These are phyloP conservation scores for Darksidea phi DNA, from an alignment of 495 filamentous ascomycete species.

Conservation along the genomic window DNA sequence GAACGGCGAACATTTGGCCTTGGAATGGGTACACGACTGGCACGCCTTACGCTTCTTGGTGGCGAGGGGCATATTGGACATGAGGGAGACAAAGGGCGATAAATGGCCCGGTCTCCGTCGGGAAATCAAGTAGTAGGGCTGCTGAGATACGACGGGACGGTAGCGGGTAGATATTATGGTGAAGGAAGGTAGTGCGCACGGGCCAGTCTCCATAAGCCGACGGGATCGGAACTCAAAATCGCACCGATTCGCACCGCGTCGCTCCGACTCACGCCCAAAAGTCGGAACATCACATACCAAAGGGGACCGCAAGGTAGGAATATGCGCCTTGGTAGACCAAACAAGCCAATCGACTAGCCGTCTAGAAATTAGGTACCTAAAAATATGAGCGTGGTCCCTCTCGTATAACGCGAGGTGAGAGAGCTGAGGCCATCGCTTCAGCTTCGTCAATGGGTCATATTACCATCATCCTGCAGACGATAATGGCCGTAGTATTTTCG, in stretches of 20 bases:
- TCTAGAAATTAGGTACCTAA: too few relatives aligned
- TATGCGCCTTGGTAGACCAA: too few relatives aligned
- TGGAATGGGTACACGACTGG: conserved; percentile 21
- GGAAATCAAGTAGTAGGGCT: background rate
- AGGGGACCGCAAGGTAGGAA: too few relatives aligned
- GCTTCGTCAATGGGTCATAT: too few relatives aligned
- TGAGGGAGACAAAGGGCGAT: background rate
- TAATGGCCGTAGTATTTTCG: too few relatives aligned
- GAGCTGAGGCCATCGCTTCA: too few relatives aligned
- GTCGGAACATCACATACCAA: too few relatives aligned
- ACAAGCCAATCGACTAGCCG: too few relatives aligned
- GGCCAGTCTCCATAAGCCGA: background rate
- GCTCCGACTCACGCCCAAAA: too few relatives aligned
- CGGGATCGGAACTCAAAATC: background rate
- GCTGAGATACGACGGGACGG: background rate
- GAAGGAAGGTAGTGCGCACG: background rate
- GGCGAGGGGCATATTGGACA: conserved; percentile 1
- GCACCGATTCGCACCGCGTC: background rate
- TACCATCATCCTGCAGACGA: too few relatives aligned
- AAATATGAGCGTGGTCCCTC: too few relatives aligned
- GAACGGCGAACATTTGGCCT: conserved; percentile 28
- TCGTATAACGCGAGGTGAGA: too few relatives aligned
- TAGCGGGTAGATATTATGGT: background rate
- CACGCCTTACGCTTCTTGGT: conserved; percentile 21
- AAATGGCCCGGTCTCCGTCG: conserved; percentile 1